Evolutionary conservation across 2,329 filamentous ascomycete genomes (phyloP), one percentile per base, ranked within the genome.

Genomic region (Dissoconium aciculare): DNA sequence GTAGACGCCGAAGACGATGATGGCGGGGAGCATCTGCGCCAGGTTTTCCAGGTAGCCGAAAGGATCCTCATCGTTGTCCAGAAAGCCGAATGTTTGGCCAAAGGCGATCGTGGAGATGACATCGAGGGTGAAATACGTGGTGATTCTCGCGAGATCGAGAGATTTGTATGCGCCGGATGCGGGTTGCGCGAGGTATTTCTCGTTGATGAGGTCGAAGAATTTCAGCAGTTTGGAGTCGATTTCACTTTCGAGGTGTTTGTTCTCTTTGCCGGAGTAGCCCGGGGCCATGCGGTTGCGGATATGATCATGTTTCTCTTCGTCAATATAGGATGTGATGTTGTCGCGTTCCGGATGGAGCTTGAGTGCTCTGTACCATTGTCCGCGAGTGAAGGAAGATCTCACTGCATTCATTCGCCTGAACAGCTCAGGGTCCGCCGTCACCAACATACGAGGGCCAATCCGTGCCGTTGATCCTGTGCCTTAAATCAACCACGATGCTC

Each of bases 41-140:
- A 58, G 56, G 5, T 60, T 60, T 30, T 53, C 44, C 30, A 68
- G 59, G 41, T 66, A 68, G 30, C 57, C 57, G 39, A 61, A 63
- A 0, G 62, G 53, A 36, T 70, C 66, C 3, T 51, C 45, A 39
- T 70, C 62, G 4, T 53, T 42, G n/a, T 57, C 55, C 1, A 69
- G 41, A 38, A 62, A 64, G 9, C 66, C 65, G 36, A 69, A 67
- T 0, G 58, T 45, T 29, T 62, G 51, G 4, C 54, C 55, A 33
- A 59, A 59, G 5, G 55, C 56, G 16, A 59, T 40, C 31, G 53
- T 51, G 1, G 54, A 57, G 35, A 58, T 57, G 14, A 57, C 52
- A 38, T 59, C 56, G 13, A 59, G 44, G 3, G 56, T 58, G 47
- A 59, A 59, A 46, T 48, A 59, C 5, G 49, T 52, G 2, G 49